phyloP scores from a whole-genome alignment of 306 rosid species.

The Neltuma alba region DNA sequence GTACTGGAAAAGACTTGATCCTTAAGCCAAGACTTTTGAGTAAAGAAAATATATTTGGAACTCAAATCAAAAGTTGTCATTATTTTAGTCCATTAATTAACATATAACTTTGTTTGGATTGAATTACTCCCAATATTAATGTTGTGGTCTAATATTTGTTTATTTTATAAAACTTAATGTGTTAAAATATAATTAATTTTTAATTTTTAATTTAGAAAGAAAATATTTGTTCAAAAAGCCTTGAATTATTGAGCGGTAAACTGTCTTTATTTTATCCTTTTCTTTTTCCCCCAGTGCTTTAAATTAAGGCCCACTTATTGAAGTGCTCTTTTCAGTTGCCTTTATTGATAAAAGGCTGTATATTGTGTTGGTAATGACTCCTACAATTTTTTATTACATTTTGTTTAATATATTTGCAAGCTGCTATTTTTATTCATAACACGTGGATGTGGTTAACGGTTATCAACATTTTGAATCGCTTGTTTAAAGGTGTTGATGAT shows the following conservation, averaged over 20 bases:
- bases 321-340: not conserved
- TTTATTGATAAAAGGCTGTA: not conserved
- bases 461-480: not conserved
- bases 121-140: not conserved
- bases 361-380: not conserved
- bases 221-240: not conserved
- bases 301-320: slow-evolving; percentile 1
- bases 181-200: not conserved
- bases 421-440: not conserved
- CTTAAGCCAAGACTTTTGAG: not conserved
- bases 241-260: not conserved
- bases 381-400: not conserved
- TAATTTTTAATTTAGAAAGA: not conserved
- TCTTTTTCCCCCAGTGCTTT: not conserved
- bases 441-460: not conserved
- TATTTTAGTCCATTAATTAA: not conserved
- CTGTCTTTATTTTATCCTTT: not conserved
- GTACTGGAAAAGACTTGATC: not conserved
- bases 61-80: not conserved
- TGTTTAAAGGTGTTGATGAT: not conserved
- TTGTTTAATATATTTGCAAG: not conserved
- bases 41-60: not conserved
- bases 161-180: not conserved
- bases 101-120: not conserved
- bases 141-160: not conserved